Evolutionary conservation across 2,329 filamentous ascomycete genomes (phyloP), one percentile per base, ranked within the genome.

Genomic region (Calycina herbarum): DNA sequence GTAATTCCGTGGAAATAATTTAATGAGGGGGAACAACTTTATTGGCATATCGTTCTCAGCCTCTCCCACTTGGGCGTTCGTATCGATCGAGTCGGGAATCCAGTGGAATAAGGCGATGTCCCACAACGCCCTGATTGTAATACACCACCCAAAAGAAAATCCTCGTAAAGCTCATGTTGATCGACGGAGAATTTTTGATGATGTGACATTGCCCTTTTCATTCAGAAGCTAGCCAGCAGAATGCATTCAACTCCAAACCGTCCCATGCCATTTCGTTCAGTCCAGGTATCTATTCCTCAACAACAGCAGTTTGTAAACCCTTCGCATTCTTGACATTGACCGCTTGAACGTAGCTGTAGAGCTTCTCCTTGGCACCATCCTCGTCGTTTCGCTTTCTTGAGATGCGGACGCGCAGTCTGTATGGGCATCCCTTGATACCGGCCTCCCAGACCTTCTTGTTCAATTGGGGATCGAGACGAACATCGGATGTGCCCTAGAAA

Each of bases 391-490:
- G 93, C 90, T 96, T 96, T 84, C 95, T 93, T 80, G 93, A 97
- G 85, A 99, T 97, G 85, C 96, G 93, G 80, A 99, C 89, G 79
- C 95, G 94, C 77, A 99, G 87, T 83, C 96, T 91, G 91, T 90
- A 98, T 76, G 94, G 93, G 75, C 97, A 94, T 79, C 95, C 96
- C 92, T 98, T 99, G 87, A 99, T 89, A 82, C 95, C 95, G 79
- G 90, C 86, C 85, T 99, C 95, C 95, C 95, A 99, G 82, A 99
- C 94, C 89, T 99, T 98, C 92, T 99, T 99, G 91, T 99, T 99
- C 79, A 99, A 86, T 85, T 95, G 91, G 79, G 95, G 95, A 88
- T 99, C 95, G 80, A 99, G 85, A 78, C 95, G 95, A 84, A 99
- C 95, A 81, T 99, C 95, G 78, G 87, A 83, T 84, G 95, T 99